These are phyloP conservation scores for Paracorniculantispora psalliotae DNA, from an alignment of 2,329 filamentous ascomycete genomes.

Conservation along the genomic window DNA sequence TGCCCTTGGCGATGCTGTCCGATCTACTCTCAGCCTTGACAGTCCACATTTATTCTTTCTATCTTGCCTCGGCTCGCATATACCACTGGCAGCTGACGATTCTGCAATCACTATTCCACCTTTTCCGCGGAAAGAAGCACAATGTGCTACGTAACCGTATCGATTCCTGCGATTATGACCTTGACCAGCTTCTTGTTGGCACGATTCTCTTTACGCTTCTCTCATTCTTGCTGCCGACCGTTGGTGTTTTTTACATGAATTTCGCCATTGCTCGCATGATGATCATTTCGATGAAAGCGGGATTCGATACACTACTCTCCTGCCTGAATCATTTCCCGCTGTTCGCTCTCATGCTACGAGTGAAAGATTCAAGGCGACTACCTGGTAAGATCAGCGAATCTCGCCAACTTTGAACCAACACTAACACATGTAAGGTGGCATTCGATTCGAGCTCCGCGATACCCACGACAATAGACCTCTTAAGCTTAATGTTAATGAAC, in stretches of 20 bases:
- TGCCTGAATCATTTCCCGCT: constrained; percentile 96
- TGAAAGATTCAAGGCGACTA: constrained; percentile 87
- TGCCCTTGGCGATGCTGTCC: constrained; percentile 94
- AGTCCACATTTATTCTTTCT: constrained; percentile 96
- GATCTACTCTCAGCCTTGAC: constrained; percentile 89
- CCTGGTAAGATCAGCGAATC: constrained; percentile 55
- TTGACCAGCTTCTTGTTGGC: constrained; percentile 91
- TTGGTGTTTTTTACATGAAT: constrained; percentile 93
- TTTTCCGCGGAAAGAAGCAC: constrained; percentile 96
- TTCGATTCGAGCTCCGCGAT: constrained; percentile 85
- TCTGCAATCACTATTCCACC: constrained; percentile 93
- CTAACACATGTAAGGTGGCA: constrained; percentile 44
- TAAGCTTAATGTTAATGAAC: constrained; percentile 38
- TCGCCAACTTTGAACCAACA: rapidly evolving
- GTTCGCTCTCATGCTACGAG: constrained; percentile 90
- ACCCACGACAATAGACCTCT: constrained; percentile 48
- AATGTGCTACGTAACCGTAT: constrained; percentile 96
- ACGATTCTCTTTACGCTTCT: constrained; percentile 95
- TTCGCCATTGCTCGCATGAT: constrained; percentile 92
- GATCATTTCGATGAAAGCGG: constrained; percentile 89
- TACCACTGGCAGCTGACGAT: constrained; percentile 99
- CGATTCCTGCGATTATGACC: constrained; percentile 96
- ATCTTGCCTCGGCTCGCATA: constrained; percentile 91
- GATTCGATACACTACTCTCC: constrained; percentile 84
- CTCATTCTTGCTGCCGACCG: constrained; percentile 90